phyloP scores from a whole-genome alignment of 1,284 basidiomycete species.

The Agaricales sp. region DNA sequence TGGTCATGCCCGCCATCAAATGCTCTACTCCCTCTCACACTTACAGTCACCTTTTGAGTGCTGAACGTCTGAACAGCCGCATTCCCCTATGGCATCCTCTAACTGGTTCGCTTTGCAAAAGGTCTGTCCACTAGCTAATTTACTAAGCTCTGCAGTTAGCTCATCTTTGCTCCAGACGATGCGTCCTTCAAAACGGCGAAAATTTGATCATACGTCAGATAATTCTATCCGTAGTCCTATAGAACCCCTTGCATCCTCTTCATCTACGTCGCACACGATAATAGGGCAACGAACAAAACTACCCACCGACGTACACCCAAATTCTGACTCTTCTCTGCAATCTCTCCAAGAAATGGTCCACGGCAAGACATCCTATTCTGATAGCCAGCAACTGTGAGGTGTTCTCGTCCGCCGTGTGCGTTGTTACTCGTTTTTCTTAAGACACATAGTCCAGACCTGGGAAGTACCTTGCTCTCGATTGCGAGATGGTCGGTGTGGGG shows the following conservation, averaged over 20 bases:
- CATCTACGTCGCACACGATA: too few relatives aligned
- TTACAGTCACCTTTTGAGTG: too few relatives aligned
- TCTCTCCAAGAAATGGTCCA: conserved; percentile 40
- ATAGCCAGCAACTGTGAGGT: conserved; percentile 37
- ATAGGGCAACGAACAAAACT: conserved; percentile 3
- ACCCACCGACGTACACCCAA: conserved; percentile 12
- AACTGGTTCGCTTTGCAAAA: conserved; percentile 43
- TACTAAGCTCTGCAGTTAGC: background rate
- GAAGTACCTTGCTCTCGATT: conserved; percentile 81
- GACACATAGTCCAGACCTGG: conserved; percentile 41
- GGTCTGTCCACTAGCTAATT: conserved; percentile 17
- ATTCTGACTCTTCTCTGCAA: conserved; percentile 40
- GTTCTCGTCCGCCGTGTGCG: background rate
- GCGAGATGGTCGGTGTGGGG: conserved; percentile 97
- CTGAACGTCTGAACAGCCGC: too few relatives aligned
- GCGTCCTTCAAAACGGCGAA: background rate
- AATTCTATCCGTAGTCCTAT: background rate
- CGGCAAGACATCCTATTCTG: conserved; percentile 31
- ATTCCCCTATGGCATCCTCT: conserved; percentile 28
- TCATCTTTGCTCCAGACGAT: background rate
- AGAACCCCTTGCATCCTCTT: background rate
- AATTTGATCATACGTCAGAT: background rate
- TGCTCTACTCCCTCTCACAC: too few relatives aligned
- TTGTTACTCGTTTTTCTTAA: conserved; percentile 1
- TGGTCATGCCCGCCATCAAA: too few relatives aligned